phyloP scores from a whole-genome alignment of 2,329 filamentous ascomycete genomes.

The Penicillium sp. region DNA sequence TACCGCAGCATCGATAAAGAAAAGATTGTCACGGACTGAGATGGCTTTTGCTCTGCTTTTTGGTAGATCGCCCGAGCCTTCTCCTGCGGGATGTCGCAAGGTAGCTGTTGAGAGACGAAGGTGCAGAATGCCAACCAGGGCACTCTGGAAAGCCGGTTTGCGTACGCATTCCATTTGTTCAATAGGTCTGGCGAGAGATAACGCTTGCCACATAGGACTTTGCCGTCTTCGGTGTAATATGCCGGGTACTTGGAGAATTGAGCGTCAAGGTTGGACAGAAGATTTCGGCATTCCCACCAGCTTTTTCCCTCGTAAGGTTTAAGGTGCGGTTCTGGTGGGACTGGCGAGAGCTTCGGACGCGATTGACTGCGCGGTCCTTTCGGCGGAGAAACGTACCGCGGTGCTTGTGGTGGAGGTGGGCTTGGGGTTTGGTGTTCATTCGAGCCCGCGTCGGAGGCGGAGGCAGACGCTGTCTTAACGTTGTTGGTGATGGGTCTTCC shows the following conservation, averaged over 20 bases:
- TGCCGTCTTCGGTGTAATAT: conserved; percentile 1
- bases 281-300: conserved; percentile 6
- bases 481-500: neutral
- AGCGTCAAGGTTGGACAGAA: conserved; percentile 6
- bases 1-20: conserved; percentile 6
- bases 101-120: conserved; percentile 12
- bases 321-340: neutral
- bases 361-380: too few relatives aligned
- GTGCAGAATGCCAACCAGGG: conserved; percentile 11
- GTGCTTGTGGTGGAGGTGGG: too few relatives aligned
- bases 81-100: neutral
- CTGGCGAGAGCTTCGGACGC: neutral
- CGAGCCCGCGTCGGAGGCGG: too few relatives aligned
- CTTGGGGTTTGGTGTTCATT: too few relatives aligned
- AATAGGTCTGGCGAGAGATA: neutral
- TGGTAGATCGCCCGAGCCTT: conserved; percentile 4
- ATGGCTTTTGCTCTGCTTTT: conserved; percentile 3
- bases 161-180: conserved; percentile 1
- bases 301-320: neutral
- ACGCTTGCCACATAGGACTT: conserved; percentile 1
- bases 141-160: neutral
- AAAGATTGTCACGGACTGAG: conserved; percentile 4
- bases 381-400: too few relatives aligned
- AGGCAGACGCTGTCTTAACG: neutral
- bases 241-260: conserved; percentile 5